Evolutionary conservation across 2,329 filamentous ascomycete genomes (phyloP).

Genomic region (Fusarium albosuccineum): DNA sequence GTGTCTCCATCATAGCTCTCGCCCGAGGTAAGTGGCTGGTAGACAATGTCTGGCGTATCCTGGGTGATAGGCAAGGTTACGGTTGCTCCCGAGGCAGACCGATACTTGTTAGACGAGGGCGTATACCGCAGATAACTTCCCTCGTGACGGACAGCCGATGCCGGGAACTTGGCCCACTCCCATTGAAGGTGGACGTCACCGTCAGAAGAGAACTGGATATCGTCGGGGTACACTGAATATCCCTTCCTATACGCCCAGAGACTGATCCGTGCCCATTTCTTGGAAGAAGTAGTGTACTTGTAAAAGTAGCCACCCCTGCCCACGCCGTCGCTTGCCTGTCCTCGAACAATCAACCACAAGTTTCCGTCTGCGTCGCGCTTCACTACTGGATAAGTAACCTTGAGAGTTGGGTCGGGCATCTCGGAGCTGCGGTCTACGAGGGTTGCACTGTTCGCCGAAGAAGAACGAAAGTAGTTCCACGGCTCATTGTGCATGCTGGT

Average conservation of each 20-base stretch:
- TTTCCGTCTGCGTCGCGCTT: conserved; percentile 21
- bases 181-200: conserved; percentile 46
- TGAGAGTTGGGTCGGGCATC: conserved; percentile 38
- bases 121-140: conserved; percentile 45
- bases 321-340: conserved; percentile 17
- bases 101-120: conserved; percentile 36
- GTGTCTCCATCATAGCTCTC: conserved; percentile 37
- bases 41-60: conserved; percentile 22
- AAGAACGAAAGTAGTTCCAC: conserved; percentile 45
- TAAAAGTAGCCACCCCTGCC: conserved; percentile 25
- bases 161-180: conserved; percentile 47
- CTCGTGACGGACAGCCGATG: conserved; percentile 44
- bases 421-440: conserved; percentile 36
- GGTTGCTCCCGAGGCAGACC: conserved; percentile 23
- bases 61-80: conserved; percentile 19
- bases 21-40: conserved; percentile 38
- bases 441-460: conserved; percentile 36
- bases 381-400: conserved; percentile 29
- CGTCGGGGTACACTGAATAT: conserved; percentile 45
- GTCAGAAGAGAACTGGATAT: conserved; percentile 45
- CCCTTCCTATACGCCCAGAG: conserved; percentile 40
- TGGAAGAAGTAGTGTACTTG: conserved; percentile 13
- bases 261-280: conserved; percentile 10
- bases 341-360: conserved; percentile 23
- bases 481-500: conserved; percentile 47